Conservation (phyloP, 192 early-diverging fungal species). For the Backusella circina region DNA sequence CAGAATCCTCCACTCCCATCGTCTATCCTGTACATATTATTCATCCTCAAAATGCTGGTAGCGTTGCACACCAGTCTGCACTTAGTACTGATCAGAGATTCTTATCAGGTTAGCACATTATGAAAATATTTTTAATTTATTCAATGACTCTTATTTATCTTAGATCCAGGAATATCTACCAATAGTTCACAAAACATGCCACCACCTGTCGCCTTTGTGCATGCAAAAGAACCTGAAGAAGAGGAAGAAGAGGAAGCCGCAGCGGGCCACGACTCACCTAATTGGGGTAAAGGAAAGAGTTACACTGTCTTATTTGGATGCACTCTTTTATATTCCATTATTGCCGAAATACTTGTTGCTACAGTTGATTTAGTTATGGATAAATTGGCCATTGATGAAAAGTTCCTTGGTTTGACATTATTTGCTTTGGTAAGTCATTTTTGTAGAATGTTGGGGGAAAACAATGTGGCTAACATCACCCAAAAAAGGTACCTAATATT, state of each 20-base stretch:
- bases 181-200: not conserved
- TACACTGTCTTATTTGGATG: constrained; percentile 74
- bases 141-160: not conserved
- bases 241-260: constrained; percentile 56
- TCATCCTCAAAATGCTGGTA: not conserved
- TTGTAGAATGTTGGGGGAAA: not conserved
- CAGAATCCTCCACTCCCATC: not conserved
- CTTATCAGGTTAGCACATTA: not conserved
- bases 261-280: constrained; percentile 89
- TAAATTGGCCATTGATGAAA: constrained; percentile 68
- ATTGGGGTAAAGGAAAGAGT: constrained; percentile 83
- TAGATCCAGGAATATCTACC: not conserved
- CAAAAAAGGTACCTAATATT: constrained; percentile 65
- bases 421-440: constrained; percentile 67
- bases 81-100: not conserved
- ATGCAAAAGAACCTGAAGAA: constrained; percentile 56
- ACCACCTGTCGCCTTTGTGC: constrained; percentile 23
- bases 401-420: constrained; percentile 89
- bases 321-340: constrained; percentile 80
- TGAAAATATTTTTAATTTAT: not conserved
- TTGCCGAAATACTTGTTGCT: constrained; percentile 91
- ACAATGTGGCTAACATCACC: not conserved
- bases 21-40: constrained; percentile 16
- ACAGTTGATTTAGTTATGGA: constrained; percentile 81
- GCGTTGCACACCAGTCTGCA: not conserved